Evolutionary conservation across 202 grass and related monocot species (phyloP), one percentile per base, ranked within the genome.

Genomic region (Schoenoplectus tabernaemontani): DNA sequence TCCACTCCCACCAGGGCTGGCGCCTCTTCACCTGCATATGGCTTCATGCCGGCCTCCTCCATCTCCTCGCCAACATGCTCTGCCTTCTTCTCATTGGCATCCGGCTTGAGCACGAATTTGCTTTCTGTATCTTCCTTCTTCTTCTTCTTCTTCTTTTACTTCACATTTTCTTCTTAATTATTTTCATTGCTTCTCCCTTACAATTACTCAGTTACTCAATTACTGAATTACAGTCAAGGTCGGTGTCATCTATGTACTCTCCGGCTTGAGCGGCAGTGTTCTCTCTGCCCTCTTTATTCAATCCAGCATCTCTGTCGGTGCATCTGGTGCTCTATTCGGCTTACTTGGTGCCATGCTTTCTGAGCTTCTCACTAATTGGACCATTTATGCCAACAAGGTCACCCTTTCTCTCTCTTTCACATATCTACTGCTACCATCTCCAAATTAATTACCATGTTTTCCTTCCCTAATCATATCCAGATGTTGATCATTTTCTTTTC

Each of bases 261-360:
- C 91, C 32, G 95, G 95, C 2, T 81, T 94, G 3, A 89, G 95
- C 60, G 95, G 95, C n/a, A 98, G 91, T 75, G 79, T 98, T 46
- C 77, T 94, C 76, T 97, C 95, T 0, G 89, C 84, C n/a, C 86
- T 98, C 11, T 98, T 98, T 84, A 86, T 94, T 58, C 81, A 48
- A 47, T 87, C 94, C 5, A 86, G 5, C 17, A 88, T 94, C 22
- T 98, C 95, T 3, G 91, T 98, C 34, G 95, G 95, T 48, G 95
- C 91, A 4, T 98, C 95, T 0, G 91, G 95, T 75, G 95, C 95
- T 76, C 57, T 98, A 39, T 98, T 92, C 56, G 95, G 95, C 28
- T 82, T 98, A 73, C 86, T 97, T n/a, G 95, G 91, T 3, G 89
- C 87, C n/a, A 97, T 97, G 95, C 95, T 97, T 66, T 94, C 95